Percentiles rank a stretch among this genome's conserved stretches.
These are phyloP conservation scores for Ambrosia trifida DNA, from an alignment of 129 eudicot species.

Conservation along the genomic window DNA sequence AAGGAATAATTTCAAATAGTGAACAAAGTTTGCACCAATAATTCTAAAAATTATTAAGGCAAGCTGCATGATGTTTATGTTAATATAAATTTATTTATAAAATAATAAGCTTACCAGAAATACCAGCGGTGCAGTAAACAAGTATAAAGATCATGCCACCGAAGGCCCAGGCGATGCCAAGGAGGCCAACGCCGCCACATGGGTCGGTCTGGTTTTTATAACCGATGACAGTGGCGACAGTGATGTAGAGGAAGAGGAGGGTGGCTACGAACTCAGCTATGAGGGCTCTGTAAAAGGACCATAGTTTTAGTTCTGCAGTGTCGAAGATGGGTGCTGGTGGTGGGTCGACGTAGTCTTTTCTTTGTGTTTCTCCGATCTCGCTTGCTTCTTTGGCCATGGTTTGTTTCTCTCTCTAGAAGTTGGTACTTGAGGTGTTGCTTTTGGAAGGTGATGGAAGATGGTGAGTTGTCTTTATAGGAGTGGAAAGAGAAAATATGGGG, in stretches of 20 bases:
- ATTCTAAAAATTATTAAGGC: no score
- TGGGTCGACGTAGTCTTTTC: constrained; percentile 85
- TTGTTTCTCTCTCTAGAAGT: constrained; percentile 30
- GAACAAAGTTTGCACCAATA: no score
- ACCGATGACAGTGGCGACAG: constrained; percentile 90
- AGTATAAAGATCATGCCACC: constrained; percentile 94
- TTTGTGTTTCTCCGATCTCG: constrained; percentile 51
- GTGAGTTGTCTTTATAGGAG: constrained; percentile 24
- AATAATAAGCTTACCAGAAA: constrained; percentile 51
- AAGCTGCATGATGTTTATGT: no score
- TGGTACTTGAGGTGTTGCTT: not conserved
- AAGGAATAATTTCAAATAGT: no score
- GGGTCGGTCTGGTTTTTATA: constrained; percentile 73
- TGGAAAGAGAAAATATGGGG: constrained; percentile 27
- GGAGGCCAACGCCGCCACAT: constrained; percentile 75
- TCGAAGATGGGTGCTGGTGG: constrained; percentile 90
- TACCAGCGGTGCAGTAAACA: constrained; percentile 98
- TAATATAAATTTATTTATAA: no score
- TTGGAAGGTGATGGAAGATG: constrained; percentile 7
- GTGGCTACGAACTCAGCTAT: constrained; percentile 93
- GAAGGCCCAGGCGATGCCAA: constrained; percentile 88
- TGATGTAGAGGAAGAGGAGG: constrained; percentile 78
- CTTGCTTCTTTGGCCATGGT: constrained; percentile 72
- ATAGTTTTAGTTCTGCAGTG: constrained; percentile 66
- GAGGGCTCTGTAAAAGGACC: constrained; percentile 87